Evolutionary conservation across 2,329 filamentous ascomycete species (phyloP).

Genomic region (Botrytis fragariae): DNA sequence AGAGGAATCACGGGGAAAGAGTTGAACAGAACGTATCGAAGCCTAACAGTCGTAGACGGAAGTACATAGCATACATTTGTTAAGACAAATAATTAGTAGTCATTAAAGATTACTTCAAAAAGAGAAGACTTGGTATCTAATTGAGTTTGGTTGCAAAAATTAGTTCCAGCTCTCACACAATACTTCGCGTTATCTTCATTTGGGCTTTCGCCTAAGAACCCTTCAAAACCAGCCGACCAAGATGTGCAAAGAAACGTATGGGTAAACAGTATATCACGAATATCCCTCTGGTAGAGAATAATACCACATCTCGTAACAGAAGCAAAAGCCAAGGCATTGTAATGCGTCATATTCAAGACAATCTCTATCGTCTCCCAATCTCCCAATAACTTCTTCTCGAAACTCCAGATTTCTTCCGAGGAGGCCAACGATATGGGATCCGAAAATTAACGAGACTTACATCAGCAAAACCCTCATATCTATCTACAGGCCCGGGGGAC

Average conservation of each 20-base stretch:
- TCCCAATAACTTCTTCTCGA: background rate
- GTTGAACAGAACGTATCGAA: background rate
- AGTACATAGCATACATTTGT: background rate
- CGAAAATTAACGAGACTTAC: background rate
- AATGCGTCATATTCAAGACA: slow-evolving; percentile 38
- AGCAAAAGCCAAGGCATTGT: background rate
- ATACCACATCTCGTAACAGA: slow-evolving; percentile 13
- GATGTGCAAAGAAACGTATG: background rate
- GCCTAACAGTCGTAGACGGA: background rate
- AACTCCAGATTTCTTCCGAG: background rate
- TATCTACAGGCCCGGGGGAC: slow-evolving; percentile 18
- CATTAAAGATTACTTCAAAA: background rate
- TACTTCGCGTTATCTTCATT: background rate
- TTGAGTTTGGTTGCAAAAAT: background rate
- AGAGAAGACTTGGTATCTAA: background rate
- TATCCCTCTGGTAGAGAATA: slow-evolving; percentile 16
- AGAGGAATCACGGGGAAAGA: background rate
- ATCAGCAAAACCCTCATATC: slow-evolving; percentile 17
- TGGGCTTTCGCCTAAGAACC: background rate
- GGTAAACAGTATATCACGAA: slow-evolving; percentile 5
- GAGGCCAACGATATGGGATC: too few relatives aligned
- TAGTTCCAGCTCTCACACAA: background rate
- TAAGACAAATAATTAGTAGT: background rate
- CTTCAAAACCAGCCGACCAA: background rate
- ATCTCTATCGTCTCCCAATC: background rate